Percentiles rank a stretch among this genome's conserved stretches.
These are phyloP conservation scores for Cicer arietinum DNA, from an alignment of 306 rosid genomes.

Conservation along the genomic window DNA sequence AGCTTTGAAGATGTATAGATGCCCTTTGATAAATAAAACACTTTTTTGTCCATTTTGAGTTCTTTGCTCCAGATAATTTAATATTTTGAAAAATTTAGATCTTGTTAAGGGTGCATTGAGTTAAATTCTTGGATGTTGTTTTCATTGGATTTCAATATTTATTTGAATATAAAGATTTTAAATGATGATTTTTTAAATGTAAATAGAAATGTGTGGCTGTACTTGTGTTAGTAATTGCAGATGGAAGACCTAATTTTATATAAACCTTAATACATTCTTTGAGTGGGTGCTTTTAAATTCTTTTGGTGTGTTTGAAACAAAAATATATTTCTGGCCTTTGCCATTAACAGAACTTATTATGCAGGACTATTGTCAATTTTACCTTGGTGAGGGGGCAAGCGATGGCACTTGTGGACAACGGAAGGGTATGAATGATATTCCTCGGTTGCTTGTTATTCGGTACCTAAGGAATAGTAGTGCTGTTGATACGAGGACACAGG, in stretches of 20 bases:
- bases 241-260: constrained; percentile 23
- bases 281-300: neutral
- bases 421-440: constrained; percentile 64
- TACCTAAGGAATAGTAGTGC: constrained; percentile 71
- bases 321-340: constrained; percentile 29
- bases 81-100: too few relatives aligned
- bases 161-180: constrained; percentile 19
- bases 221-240: constrained; percentile 4
- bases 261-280: neutral
- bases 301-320: constrained; percentile 21
- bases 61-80: too few relatives aligned
- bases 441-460: constrained; percentile 75
- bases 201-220: constrained; percentile 20
- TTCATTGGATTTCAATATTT: constrained; percentile 2
- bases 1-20: too few relatives aligned
- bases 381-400: constrained; percentile 70
- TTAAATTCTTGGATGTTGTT: neutral
- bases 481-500: constrained; percentile 52
- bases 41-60: too few relatives aligned
- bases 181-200: neutral
- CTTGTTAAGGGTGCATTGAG: too few relatives aligned
- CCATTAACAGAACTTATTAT: constrained; percentile 37
- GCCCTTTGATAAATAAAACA: too few relatives aligned
- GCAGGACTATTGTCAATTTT: constrained; percentile 82
- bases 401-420: constrained; percentile 83